A percentile compares a stretch with the other conserved stretches of the same genome.
These are phyloP conservation scores for Mycena crocata DNA, from an alignment of 768 basidiomycete genomes.

Conservation along the genomic window DNA sequence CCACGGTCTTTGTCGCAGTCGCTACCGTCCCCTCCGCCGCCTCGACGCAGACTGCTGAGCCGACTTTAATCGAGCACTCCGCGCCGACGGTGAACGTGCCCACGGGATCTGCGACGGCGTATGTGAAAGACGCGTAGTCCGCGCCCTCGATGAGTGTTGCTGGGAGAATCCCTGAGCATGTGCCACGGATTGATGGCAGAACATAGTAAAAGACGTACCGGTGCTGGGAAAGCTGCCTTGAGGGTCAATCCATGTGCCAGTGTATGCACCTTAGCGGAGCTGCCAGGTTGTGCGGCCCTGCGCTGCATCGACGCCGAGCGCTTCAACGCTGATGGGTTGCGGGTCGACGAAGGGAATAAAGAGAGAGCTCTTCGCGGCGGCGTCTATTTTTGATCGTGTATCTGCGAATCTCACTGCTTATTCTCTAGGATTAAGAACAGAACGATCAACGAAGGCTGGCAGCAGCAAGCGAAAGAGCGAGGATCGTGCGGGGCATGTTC, in stretches of 20 bases:
- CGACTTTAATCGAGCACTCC: conserved; percentile 43
- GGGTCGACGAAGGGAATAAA: conserved; percentile 30
- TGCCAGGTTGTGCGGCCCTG: conserved; percentile 28
- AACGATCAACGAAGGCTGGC: conserved; percentile 15
- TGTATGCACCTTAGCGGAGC: conserved; percentile 28
- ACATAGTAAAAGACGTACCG: conserved; percentile 19
- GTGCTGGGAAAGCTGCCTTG: conserved; percentile 33
- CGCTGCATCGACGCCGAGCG: conserved; percentile 26
- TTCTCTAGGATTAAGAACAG: no score
- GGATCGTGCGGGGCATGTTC: conserved; percentile 24
- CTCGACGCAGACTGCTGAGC: no score
- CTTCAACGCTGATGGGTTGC: conserved; percentile 28
- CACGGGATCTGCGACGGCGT: conserved; percentile 35
- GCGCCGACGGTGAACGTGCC: conserved; percentile 20
- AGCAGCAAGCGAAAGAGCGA: conserved; percentile 18
- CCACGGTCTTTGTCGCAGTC: no score
- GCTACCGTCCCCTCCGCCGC: no score
- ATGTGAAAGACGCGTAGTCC: conserved; percentile 51
- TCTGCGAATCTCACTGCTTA: no score
- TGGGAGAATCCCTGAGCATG: conserved; percentile 28
- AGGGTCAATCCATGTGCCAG: conserved; percentile 29
- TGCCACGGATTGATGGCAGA: background rate
- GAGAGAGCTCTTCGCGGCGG: conserved; percentile 21
- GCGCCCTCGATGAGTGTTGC: conserved; percentile 60
- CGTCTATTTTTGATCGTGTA: conserved; percentile 17